These are phyloP conservation scores for Maudiozyma humilis DNA, from an alignment of 1,139 yeast species.

Conservation along the genomic window DNA sequence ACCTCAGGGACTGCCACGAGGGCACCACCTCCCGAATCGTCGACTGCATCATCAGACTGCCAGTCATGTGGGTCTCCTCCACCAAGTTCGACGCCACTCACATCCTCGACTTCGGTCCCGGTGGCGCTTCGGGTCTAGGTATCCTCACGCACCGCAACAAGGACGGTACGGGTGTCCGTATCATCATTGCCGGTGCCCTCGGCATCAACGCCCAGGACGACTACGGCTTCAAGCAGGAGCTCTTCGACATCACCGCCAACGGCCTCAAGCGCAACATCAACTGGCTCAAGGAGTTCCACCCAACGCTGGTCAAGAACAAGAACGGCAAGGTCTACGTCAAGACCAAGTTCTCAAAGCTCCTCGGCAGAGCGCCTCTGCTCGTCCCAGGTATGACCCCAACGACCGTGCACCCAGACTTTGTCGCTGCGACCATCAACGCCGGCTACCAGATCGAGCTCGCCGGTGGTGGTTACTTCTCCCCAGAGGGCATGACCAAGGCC, in stretches of 20 bases:
- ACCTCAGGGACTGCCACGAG: constrained; percentile 50
- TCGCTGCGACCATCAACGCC: constrained; percentile 86
- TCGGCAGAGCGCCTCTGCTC: constrained; percentile 94
- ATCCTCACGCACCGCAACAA: constrained; percentile 92
- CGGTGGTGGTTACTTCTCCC: constrained; percentile 94
- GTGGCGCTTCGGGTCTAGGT: constrained; percentile 96
- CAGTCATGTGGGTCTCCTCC: constrained; percentile 92
- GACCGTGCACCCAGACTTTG: constrained; percentile 89
- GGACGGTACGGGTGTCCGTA: constrained; percentile 96
- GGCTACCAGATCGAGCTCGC: constrained; percentile 97
- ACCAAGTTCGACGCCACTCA: constrained; percentile 78
- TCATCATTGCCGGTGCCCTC: constrained; percentile 86
- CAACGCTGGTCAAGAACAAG: constrained; percentile 67
- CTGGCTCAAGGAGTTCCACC: constrained; percentile 86
- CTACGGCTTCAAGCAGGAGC: constrained; percentile 91
- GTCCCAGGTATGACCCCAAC: constrained; percentile 99
- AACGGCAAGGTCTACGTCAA: constrained; percentile 75
- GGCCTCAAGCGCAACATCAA: constrained; percentile 76
- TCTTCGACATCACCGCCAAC: constrained; percentile 61
- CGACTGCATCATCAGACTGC: constrained; percentile 75
- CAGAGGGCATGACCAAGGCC: constrained; percentile 64
- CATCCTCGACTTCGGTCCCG: constrained; percentile 95
- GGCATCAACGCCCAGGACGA: constrained; percentile 63
- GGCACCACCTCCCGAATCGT: constrained; percentile 60
- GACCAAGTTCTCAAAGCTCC: constrained; percentile 84